phyloP scores from a whole-genome alignment of 257 asterid genomes.

The Ballota nigra region DNA sequence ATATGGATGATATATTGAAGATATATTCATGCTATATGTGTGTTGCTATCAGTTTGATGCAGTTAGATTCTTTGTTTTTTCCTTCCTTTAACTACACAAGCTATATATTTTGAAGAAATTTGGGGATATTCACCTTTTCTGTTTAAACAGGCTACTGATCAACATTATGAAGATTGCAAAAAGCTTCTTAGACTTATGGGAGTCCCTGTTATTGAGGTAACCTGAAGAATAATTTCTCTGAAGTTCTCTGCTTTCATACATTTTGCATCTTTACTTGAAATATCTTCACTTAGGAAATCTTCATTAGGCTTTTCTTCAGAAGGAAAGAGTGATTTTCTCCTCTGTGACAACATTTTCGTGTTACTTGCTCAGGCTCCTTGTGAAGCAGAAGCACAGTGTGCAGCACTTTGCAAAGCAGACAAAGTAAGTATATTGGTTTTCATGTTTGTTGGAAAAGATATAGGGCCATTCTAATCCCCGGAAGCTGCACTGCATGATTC shows the following conservation, averaged over 20 bases:
- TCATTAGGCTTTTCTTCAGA: constrained; percentile 6
- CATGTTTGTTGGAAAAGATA: neutral
- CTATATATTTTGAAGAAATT: constrained; percentile 7
- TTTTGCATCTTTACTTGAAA: constrained; percentile 1
- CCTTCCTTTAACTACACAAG: constrained; percentile 10
- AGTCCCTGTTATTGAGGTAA: constrained; percentile 94
- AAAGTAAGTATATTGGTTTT: constrained; percentile 47
- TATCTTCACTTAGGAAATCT: constrained; percentile 5
- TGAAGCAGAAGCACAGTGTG: constrained; percentile 98
- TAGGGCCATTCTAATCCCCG: neutral
- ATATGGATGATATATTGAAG: neutral
- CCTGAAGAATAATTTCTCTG: constrained; percentile 4
- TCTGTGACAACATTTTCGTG: constrained; percentile 12
- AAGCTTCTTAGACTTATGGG: constrained; percentile 95
- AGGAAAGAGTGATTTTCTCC: constrained; percentile 15
- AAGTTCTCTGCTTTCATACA: constrained; percentile 4
- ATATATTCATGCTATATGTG: neutral
- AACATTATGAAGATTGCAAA: constrained; percentile 93
- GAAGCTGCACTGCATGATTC: neutral
- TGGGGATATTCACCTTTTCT: constrained; percentile 13
- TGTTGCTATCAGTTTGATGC: constrained; percentile 15
- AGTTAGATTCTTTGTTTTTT: neutral
- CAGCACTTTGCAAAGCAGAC: constrained; percentile 77
- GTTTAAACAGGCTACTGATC: constrained; percentile 64
- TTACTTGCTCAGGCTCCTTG: constrained; percentile 70